phyloP scores from a whole-genome alignment of 1,139 yeast genomes.

The Pichia sp. region DNA sequence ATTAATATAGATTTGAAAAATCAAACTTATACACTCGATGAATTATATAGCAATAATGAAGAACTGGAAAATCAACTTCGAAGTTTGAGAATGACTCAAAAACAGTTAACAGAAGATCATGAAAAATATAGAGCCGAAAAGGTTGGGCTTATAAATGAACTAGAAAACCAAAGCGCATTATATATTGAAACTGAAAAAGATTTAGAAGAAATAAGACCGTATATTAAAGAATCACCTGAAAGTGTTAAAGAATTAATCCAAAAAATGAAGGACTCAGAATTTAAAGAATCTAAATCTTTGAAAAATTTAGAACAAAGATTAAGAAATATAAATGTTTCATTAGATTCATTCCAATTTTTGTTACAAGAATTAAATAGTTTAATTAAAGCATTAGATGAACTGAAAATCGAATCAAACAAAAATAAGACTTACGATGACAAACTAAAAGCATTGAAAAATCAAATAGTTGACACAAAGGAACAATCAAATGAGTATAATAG shows the following conservation, averaged over 20 bases:
- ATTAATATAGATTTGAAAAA: slow-evolving; percentile 31
- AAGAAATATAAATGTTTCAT: slow-evolving; percentile 47
- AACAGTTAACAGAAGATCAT: slow-evolving; percentile 59
- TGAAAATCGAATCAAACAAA: slow-evolving; percentile 44
- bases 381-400: slow-evolving; percentile 51
- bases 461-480: slow-evolving; percentile 40
- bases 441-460: slow-evolving; percentile 40
- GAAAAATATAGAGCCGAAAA: slow-evolving; percentile 61
- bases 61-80: slow-evolving; percentile 60
- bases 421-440: slow-evolving; percentile 41
- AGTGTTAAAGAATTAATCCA: slow-evolving; percentile 49
- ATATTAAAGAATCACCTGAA: slow-evolving; percentile 57
- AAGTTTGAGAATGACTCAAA: slow-evolving; percentile 58
- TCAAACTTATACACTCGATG: slow-evolving; percentile 34
- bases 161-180: slow-evolving; percentile 49
- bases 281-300: slow-evolving; percentile 38
- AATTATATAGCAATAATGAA: slow-evolving; percentile 50
- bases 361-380: slow-evolving; percentile 50
- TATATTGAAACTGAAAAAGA: slow-evolving; percentile 54
- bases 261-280: slow-evolving; percentile 48
- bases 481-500: slow-evolving; percentile 46
- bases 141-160: slow-evolving; percentile 45
- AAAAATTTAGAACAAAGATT: slow-evolving; percentile 42
- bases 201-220: slow-evolving; percentile 53
- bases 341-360: slow-evolving; percentile 53